phyloP scores from a whole-genome alignment of 768 basidiomycete species.

The Candolleomyces efflorescens region DNA sequence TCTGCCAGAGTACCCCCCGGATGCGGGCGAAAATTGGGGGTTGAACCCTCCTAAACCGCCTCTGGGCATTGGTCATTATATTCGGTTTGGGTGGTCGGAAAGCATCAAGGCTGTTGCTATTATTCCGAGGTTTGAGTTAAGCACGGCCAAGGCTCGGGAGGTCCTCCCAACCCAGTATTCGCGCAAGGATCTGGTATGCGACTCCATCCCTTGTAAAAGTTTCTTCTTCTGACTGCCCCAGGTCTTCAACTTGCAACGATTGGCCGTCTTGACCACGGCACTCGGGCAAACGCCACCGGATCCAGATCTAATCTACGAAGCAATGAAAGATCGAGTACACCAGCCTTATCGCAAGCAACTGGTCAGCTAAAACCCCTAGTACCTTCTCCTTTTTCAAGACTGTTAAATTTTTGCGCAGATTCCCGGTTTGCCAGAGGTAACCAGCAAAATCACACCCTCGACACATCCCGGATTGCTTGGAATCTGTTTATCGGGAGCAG shows the following conservation, averaged over 20 bases:
- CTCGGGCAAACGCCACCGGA: slow-evolving; percentile 89
- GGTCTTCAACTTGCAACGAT: slow-evolving; percentile 97
- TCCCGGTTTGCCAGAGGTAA: slow-evolving; percentile 92
- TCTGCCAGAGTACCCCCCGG: slow-evolving; percentile 89
- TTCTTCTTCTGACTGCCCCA: slow-evolving; percentile 25
- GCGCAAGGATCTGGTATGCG: slow-evolving; percentile 82
- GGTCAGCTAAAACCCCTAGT: slow-evolving; percentile 59
- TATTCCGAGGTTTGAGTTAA: slow-evolving; percentile 92
- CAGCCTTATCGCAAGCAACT: slow-evolving; percentile 91
- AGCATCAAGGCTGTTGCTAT: slow-evolving; percentile 90
- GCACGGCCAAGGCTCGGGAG: slow-evolving; percentile 89
- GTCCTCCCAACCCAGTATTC: slow-evolving; percentile 85
- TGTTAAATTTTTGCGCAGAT: slow-evolving; percentile 51
- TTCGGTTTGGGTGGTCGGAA: slow-evolving; percentile 82
- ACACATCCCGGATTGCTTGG: slow-evolving; percentile 95
- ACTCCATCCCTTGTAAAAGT: neutral
- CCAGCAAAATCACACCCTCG: slow-evolving; percentile 78
- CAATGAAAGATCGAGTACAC: slow-evolving; percentile 98
- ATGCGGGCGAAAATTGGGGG: slow-evolving; percentile 93
- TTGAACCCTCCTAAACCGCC: slow-evolving; percentile 85
- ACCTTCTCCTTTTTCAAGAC: neutral
- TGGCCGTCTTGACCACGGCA: slow-evolving; percentile 95
- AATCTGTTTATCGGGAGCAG: slow-evolving; percentile 96
- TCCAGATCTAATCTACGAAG: slow-evolving; percentile 95
- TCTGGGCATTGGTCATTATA: slow-evolving; percentile 87